These are phyloP conservation scores for Lagenidium giganteum DNA, from an alignment of 352 stramenopile genomes.

Conservation along the genomic window DNA sequence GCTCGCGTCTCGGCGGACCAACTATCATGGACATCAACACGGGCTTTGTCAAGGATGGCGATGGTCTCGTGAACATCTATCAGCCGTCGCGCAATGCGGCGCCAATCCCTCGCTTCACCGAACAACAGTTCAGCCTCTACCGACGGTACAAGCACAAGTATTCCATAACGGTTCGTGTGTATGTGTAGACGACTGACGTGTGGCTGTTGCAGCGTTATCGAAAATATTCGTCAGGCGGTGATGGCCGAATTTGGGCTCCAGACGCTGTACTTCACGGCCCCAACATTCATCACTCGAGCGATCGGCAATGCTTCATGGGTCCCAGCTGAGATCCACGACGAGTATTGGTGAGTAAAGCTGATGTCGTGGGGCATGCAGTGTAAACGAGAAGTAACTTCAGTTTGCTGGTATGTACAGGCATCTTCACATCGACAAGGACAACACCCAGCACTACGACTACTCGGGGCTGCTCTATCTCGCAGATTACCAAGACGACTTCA, in stretches of 20 bases:
- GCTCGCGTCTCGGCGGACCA: slow-evolving; percentile 65
- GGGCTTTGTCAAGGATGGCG: slow-evolving; percentile 81
- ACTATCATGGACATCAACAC: slow-evolving; percentile 93
- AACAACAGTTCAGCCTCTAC: slow-evolving; percentile 83
- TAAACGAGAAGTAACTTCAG: neutral
- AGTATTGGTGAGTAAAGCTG: slow-evolving; percentile 73
- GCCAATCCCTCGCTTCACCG: slow-evolving; percentile 57
- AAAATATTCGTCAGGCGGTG: slow-evolving; percentile 70
- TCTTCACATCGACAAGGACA: slow-evolving; percentile 90
- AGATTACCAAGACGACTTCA: slow-evolving; percentile 82
- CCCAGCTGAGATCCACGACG: slow-evolving; percentile 82
- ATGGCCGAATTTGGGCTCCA: slow-evolving; percentile 78
- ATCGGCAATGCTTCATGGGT: slow-evolving; percentile 81
- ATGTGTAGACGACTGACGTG: neutral
- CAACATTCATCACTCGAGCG: slow-evolving; percentile 90
- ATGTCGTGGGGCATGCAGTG: neutral
- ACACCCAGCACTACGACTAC: slow-evolving; percentile 93
- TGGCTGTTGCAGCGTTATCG: slow-evolving; percentile 41
- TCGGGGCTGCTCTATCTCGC: slow-evolving; percentile 87
- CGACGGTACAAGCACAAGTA: slow-evolving; percentile 47
- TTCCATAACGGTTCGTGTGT: too few species aligned
- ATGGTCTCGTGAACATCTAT: slow-evolving; percentile 90
- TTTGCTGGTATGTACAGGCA: slow-evolving; percentile 43
- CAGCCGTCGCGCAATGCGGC: slow-evolving; percentile 35
- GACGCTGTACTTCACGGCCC: slow-evolving; percentile 88